A percentile compares a stretch with the other conserved stretches of the same genome.
Conservation (phyloP, 1,139 yeast species). For the Kodamaea ohmeri region DNA sequence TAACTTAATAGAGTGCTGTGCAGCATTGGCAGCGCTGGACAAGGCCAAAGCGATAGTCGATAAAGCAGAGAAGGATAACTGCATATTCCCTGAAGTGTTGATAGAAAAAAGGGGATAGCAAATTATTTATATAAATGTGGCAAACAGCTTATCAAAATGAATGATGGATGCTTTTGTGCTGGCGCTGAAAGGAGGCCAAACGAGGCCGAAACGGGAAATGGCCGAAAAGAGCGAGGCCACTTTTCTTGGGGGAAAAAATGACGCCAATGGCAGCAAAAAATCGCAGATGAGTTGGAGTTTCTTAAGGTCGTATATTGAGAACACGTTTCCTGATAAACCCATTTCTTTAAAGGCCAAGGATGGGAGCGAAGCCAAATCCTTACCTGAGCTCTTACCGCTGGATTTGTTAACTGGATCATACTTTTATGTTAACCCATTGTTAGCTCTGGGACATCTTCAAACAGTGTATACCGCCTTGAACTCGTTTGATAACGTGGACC, state of each 20-base stretch:
- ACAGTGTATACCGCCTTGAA: slow-evolving; percentile 46
- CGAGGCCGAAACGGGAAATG: slow-evolving; percentile 1
- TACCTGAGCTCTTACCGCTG: slow-evolving; percentile 33
- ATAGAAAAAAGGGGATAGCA: slow-evolving; percentile 5
- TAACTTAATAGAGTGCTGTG: slow-evolving; percentile 59
- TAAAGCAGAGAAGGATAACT: slow-evolving; percentile 22
- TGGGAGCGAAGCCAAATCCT: slow-evolving; percentile 16
- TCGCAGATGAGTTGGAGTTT: slow-evolving; percentile 8
- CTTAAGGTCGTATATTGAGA: slow-evolving; percentile 29
- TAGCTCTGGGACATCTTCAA: slow-evolving; percentile 45
- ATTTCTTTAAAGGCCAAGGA: slow-evolving; percentile 21
- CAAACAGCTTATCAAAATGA: slow-evolving; percentile 1
- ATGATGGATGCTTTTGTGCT: slow-evolving; percentile 4
- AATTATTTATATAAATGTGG: slow-evolving; percentile 1
- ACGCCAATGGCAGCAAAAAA: background rate
- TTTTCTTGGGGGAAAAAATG: background rate
- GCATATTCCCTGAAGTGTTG: slow-evolving; percentile 25
- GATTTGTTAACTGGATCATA: slow-evolving; percentile 33
- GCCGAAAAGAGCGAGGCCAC: slow-evolving; percentile 3
- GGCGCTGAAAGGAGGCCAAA: slow-evolving; percentile 2
- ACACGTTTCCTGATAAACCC: slow-evolving; percentile 27
- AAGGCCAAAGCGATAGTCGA: slow-evolving; percentile 38
- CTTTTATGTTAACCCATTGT: slow-evolving; percentile 37
- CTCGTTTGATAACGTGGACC: slow-evolving; percentile 35
- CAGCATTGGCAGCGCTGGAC: slow-evolving; percentile 49